Base-by-base conservation (phyloP, 768 basidiomycete species). In the Termitomyces sp. region DNA sequence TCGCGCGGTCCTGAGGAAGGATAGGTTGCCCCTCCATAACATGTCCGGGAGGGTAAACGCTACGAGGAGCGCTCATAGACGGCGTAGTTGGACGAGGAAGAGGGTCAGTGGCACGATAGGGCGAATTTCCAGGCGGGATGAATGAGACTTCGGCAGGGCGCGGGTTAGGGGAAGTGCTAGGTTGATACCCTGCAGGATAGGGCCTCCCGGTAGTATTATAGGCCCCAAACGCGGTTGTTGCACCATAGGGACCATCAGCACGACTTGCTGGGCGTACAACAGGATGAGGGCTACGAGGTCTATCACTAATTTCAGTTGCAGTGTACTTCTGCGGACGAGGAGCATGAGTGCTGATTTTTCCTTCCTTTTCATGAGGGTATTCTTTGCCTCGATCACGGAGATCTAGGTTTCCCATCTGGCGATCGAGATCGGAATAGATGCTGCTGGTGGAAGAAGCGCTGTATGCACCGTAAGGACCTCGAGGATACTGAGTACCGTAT, bases 1-100 rank as follows among this genome's bases (percentile, higher is more conserved):
- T 76, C 24, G 76, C 77, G 49, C 63, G 70, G 37, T 63, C 59
- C 37, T 56, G 50, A 16, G 54, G 55, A 60, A 58, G 70, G 27
- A 82, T 72, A 30, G 81, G 76, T 50, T 79, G 79, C 2, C 86
- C 86, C 57, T 81, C 85, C 63, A 85, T 62, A 44, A 80, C 70
- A 70, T 85, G 86, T 2, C 83, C 82, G 4, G 76, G 70, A 50
- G 86, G 82, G 67, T 87, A 87, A n/a, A 79, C 72, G 4, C 71
- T 63, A 13, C 72, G 51, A 36, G 60, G 53, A 12, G 66, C 68
- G 9, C 65, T 18, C 33, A 22, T 68, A 50, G 77, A 80, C 3
- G 81, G 79, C 16, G 81, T 78, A 30, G 78, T 75, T 13, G 81
- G 65, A 46, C 54, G 50, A 34, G 58, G 61, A 51, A 57, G 36